Conservation (phyloP, 768 basidiomycete genomes). For the Mycena vitilis region DNA sequence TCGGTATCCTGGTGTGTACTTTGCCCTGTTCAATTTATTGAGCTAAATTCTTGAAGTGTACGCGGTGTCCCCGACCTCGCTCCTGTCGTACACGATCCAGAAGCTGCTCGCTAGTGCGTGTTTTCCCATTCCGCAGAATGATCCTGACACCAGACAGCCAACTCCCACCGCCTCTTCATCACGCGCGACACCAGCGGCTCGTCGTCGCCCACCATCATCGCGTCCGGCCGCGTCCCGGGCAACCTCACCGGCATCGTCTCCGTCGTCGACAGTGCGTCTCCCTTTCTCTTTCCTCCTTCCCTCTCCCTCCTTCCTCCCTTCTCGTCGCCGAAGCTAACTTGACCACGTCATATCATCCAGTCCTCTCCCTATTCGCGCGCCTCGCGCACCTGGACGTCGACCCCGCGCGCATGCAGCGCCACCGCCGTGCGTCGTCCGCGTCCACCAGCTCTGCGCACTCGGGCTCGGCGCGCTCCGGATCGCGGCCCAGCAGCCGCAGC, state of each 20-base stretch:
- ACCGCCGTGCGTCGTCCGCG: constrained; percentile 80
- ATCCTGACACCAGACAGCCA: constrained; percentile 58
- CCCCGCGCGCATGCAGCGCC: constrained; percentile 81
- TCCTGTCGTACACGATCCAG: constrained; percentile 77
- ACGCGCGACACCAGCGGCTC: constrained; percentile 68
- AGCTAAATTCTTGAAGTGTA: constrained; percentile 57
- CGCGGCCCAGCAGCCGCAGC: constrained; percentile 49
- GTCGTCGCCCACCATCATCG: constrained; percentile 61
- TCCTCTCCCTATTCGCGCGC: constrained; percentile 83
- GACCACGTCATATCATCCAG: constrained; percentile 38
- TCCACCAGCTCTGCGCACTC: constrained; percentile 68
- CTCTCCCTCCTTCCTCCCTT: background rate
- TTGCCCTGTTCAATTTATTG: constrained; percentile 2
- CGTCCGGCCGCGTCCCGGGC: constrained; percentile 52
- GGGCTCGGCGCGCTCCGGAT: constrained; percentile 48
- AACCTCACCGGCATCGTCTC: constrained; percentile 83
- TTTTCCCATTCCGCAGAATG: background rate
- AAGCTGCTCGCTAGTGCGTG: constrained; percentile 85
- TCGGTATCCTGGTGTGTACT: constrained; percentile 73
- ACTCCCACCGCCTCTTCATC: constrained; percentile 83
- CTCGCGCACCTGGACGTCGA: constrained; percentile 82
- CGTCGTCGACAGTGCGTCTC: constrained; percentile 77
- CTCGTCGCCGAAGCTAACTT: no score
- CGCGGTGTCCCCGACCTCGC: constrained; percentile 73
- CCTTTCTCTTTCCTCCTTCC: background rate